Evolutionary conservation across 2,329 filamentous ascomycete species (phyloP).

Genomic region (Helicocarpus griseus): DNA sequence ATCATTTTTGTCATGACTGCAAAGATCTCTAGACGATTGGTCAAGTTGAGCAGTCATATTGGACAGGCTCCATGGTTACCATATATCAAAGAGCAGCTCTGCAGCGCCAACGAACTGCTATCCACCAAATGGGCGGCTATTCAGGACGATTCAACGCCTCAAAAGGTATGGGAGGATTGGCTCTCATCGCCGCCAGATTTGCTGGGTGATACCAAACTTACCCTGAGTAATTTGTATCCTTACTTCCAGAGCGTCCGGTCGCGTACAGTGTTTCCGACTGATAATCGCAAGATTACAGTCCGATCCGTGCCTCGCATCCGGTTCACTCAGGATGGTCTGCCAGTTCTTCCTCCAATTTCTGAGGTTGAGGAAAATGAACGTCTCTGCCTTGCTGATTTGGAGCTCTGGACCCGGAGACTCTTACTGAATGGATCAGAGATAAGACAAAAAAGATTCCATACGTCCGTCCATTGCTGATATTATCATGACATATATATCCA

Average conservation of each 20-base stretch:
- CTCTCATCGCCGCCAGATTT: not conserved
- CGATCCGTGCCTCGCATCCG: not conserved
- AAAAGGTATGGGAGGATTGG: not conserved
- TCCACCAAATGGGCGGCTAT: not conserved
- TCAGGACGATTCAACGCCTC: not conserved
- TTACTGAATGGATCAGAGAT: not conserved
- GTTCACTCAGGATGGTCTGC: not conserved
- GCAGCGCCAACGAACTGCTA: not conserved
- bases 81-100: not conserved
- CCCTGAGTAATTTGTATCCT: not conserved
- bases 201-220: not conserved
- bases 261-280: not conserved
- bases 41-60: slow-evolving; percentile 27
- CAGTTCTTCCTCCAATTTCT: not conserved
- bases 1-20: slow-evolving; percentile 30
- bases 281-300: not conserved
- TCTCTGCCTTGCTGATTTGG: not conserved
- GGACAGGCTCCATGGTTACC: not conserved
- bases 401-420: not conserved
- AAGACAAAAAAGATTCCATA: not conserved
- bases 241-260: not conserved
- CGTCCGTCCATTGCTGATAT: no score
- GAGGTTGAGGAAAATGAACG: not conserved
- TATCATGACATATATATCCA: not conserved
- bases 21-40: slow-evolving; percentile 32